phyloP scores from a whole-genome alignment of 805 yeast species.

The Sungouiella blattae region DNA sequence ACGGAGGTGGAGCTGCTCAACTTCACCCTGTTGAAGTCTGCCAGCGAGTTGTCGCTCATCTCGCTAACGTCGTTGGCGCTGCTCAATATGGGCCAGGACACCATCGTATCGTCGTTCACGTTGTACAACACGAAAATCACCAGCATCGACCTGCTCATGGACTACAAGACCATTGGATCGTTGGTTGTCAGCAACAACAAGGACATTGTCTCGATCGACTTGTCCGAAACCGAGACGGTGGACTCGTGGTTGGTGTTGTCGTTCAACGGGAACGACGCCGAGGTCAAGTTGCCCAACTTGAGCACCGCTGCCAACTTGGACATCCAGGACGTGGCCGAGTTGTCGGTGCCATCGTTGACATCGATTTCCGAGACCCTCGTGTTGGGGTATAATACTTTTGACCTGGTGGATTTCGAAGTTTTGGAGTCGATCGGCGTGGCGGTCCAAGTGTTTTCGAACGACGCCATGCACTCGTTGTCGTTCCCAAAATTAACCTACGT shows the following conservation, averaged over 20 bases:
- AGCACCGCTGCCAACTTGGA: conserved; percentile 43
- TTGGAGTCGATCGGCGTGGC: conserved; percentile 37
- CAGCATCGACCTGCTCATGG: conserved; percentile 28
- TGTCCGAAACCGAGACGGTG: conserved; percentile 27
- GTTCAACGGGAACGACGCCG: conserved; percentile 34
- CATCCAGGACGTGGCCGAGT: conserved; percentile 35
- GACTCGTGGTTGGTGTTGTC: conserved; percentile 36
- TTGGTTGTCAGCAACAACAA: conserved; percentile 42
- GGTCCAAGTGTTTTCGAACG: conserved; percentile 40
- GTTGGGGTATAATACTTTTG: conserved; percentile 39
- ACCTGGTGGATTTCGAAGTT: conserved; percentile 24
- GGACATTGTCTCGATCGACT: conserved; percentile 34
- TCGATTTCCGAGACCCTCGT: conserved; percentile 39
- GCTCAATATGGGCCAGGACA: conserved; percentile 33
- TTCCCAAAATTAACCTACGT: conserved; percentile 28
- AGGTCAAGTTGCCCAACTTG: conserved; percentile 31
- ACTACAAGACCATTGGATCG: conserved; percentile 27
- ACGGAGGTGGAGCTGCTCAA: no score
- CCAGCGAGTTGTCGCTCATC: conserved; percentile 29
- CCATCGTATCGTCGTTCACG: conserved; percentile 28
- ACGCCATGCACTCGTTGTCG: conserved; percentile 32
- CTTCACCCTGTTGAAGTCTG: conserved; percentile 27
- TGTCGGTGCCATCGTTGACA: conserved; percentile 30
- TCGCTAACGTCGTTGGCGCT: conserved; percentile 40
- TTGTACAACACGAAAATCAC: conserved; percentile 41